Evolutionary conservation across 306 rosid genomes (phyloP).

Genomic region (Cucurbita pepo): DNA sequence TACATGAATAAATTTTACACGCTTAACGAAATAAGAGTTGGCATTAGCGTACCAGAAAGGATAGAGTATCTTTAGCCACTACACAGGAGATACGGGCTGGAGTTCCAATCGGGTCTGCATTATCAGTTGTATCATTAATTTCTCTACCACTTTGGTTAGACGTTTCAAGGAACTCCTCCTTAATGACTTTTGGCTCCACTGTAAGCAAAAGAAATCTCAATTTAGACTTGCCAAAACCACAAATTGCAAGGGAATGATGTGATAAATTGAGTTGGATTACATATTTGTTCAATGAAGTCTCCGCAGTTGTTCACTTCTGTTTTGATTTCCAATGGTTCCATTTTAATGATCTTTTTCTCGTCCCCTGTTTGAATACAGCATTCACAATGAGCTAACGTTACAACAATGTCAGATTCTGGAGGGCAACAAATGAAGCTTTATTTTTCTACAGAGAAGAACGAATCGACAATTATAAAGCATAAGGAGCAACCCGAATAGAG

Average conservation of each 20-base stretch:
- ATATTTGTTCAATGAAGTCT: constrained; percentile 8
- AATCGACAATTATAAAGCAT: neutral
- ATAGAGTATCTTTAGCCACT: constrained; percentile 14
- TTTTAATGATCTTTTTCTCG: constrained; percentile 3
- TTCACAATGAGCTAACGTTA: neutral
- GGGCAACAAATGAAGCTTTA: neutral
- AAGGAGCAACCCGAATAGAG: neutral
- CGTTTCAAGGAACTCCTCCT: constrained; percentile 9
- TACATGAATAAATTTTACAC: neutral
- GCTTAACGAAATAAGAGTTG: neutral
- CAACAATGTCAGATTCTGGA: neutral
- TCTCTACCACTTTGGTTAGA: constrained; percentile 4
- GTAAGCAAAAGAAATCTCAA: constrained; percentile 3
- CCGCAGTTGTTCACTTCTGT: constrained; percentile 8
- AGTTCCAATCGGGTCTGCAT: constrained; percentile 1
- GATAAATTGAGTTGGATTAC: constrained; percentile 7
- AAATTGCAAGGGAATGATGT: neutral
- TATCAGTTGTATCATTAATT: neutral
- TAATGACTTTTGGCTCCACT: constrained; percentile 17
- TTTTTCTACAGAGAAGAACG: neutral
- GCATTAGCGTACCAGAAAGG: constrained; percentile 24
- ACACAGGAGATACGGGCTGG: constrained; percentile 15
- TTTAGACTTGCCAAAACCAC: neutral
- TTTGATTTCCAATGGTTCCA: constrained; percentile 14
- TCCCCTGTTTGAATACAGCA: constrained; percentile 20